These are phyloP conservation scores for Jasminum sambac DNA, from an alignment of 257 asterid species.

Conservation along the genomic window DNA sequence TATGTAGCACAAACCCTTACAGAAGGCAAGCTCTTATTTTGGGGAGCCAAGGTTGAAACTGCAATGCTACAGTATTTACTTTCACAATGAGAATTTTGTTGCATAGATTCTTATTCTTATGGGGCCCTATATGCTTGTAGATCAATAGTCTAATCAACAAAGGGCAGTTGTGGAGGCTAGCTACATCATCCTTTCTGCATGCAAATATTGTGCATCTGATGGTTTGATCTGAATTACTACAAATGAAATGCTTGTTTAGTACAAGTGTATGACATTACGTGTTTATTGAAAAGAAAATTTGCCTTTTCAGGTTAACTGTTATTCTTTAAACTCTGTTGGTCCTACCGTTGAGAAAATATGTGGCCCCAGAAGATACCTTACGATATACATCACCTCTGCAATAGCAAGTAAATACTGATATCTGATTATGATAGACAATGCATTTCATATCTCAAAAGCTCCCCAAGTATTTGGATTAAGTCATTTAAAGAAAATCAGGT, in stretches of 20 bases:
- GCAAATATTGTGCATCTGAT: slow-evolving; percentile 78
- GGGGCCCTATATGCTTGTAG: slow-evolving; percentile 42
- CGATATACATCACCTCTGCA: slow-evolving; percentile 74
- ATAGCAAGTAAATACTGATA: slow-evolving; percentile 58
- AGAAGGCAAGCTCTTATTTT: slow-evolving; percentile 57
- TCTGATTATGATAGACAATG: slow-evolving; percentile 20
- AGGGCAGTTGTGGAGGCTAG: slow-evolving; percentile 94
- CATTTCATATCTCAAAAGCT: slow-evolving; percentile 24
- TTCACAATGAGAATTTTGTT: slow-evolving; percentile 18
- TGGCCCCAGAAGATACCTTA: slow-evolving; percentile 72
- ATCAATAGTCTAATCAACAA: slow-evolving; percentile 72
- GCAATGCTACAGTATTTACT: background rate
- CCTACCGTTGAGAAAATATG: slow-evolving; percentile 68
- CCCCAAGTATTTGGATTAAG: slow-evolving; percentile 23
- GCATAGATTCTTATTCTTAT: background rate
- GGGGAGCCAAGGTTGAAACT: slow-evolving; percentile 81
- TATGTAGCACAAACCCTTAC: slow-evolving; percentile 64
- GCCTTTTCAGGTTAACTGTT: slow-evolving; percentile 75
- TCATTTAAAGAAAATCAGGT: slow-evolving; percentile 51
- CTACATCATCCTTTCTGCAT: slow-evolving; percentile 80
- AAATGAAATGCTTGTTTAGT: slow-evolving; percentile 7
- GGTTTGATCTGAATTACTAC: slow-evolving; percentile 47
- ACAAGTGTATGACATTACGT: slow-evolving; percentile 17
- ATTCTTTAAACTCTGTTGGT: slow-evolving; percentile 76
- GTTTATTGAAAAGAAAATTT: slow-evolving; percentile 19